Base-by-base conservation (phyloP, 768 basidiomycete species). In the Myochromella boudieri region DNA sequence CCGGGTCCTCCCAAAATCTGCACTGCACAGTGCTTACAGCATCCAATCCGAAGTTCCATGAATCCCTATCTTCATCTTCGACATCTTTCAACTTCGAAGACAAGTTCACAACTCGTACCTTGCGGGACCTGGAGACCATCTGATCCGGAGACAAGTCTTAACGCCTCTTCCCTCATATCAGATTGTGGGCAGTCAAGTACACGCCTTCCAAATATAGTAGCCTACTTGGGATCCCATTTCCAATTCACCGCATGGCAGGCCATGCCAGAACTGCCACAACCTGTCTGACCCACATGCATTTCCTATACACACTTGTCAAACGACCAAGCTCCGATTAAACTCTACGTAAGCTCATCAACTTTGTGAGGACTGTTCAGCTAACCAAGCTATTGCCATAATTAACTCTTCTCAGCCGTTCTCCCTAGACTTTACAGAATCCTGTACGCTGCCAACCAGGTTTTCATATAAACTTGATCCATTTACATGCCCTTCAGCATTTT, bases 101-200 rank as follows among this genome's bases (percentile, higher is more conserved):
- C 37, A 6, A n/a, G n/a, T n/a, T n/a, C 21, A 14, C 7, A 4
- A 15, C 24, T 40, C 26, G 40, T 42, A 28, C 40, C 40, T 41
- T 31, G 27, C 40, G 6, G 18, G 42, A 37, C 48, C 24, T 50
- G 37, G 37, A 40, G 33, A 51, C 50, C 50, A 51, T 46, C 37
- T 46, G 50, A 51, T 51, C 50, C 44, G 50, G 34, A 42, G 17
- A 29, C 26, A 42, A 15, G 15, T 28, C 27, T 42, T 20, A 20
- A 31, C 4, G 17, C 26, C 37, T 46, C n/a, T 18, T 39, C 37
- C 17, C 18, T 25, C n/a, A 21, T 6, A 14, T 39, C 37, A 17
- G 34, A 9, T 31, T 18, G 14, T n/a, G n/a, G n/a, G n/a, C n/a
- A n/a, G 18, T 36, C 32, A 15, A 36, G 1, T 44, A 32, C 33